Base-by-base conservation (phyloP, 2,329 filamentous ascomycete genomes). In the Fusarium xyrophilum region DNA sequence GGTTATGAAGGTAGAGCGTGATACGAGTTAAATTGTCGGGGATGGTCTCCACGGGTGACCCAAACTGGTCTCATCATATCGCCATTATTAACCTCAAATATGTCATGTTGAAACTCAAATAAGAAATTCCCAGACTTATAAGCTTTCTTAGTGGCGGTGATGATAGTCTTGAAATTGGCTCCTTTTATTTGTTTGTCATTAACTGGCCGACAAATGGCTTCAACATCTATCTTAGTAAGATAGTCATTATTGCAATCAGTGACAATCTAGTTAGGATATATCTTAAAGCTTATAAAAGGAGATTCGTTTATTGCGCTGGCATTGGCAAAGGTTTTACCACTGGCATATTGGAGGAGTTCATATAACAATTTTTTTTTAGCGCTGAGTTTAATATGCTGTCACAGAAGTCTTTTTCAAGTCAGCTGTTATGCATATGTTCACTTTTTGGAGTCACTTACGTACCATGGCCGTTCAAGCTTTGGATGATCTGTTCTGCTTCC, bases 291-390 rank as follows among this genome's bases (percentile, higher is more conserved):
- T 9, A 67, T 56, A 38, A 60, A 69, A 13, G 57, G 52, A 2
- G 33, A 5, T 35, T 19, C 46, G 4, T 55, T 56, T 42, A 11
- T 7, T 47, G 28, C 30, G 9, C 5, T 44, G 10, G 65, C 59
- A 36, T 19, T 64, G 3, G 12, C 5, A 6, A 70, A 70, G n/a
- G 17, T n/a, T 56, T 58, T 64, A 9, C 52, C 55, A 23, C 63
- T 59, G 7, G 50, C 35, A 42, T 67, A 60, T 15, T 56, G 60
- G 51, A 70, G 35, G 25, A 68, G 30, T 51, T 70, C 68, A 51
- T 60, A 70, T 13, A 70, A 52, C 15, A 68, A 63, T 40, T 53
- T 54, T 40, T 53, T 54, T 21, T 66, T 60, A 1, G 56, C 48
- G 42, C 42, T 59, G 10, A 47, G 42, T 19, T 63, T 48, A 21